Percentiles rank a stretch among this genome's conserved stretches.
phyloP scores from a whole-genome alignment of 2,329 filamentous ascomycete genomes.

The Cyphellophora europaea region DNA sequence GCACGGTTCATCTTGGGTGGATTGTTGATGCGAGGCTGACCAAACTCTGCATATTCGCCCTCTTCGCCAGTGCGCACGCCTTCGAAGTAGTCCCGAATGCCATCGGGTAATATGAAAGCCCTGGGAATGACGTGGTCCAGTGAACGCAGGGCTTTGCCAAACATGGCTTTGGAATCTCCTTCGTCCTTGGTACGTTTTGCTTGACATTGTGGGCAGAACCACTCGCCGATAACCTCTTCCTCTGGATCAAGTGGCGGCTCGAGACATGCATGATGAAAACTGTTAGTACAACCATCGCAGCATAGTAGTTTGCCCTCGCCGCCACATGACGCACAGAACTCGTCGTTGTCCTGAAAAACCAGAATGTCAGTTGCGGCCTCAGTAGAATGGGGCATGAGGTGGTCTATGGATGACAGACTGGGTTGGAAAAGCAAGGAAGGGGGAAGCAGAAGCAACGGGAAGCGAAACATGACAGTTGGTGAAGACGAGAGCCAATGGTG shows the following conservation, averaged over 20 bases:
- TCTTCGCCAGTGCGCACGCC: slow-evolving; percentile 67
- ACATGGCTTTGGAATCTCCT: slow-evolving; percentile 32
- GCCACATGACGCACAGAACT: slow-evolving; percentile 79
- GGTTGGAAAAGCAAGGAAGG: background rate
- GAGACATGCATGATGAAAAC: slow-evolving; percentile 84
- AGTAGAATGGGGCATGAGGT: too few relatives aligned
- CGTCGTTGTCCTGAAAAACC: slow-evolving; percentile 63
- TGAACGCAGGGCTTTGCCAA: slow-evolving; percentile 50
- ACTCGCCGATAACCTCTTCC: slow-evolving; percentile 59
- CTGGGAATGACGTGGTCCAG: slow-evolving; percentile 62
- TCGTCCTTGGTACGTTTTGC: slow-evolving; percentile 30
- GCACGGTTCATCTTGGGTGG: slow-evolving; percentile 28
- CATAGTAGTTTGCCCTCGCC: slow-evolving; percentile 79
- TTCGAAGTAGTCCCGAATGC: slow-evolving; percentile 67
- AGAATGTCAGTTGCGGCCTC: slow-evolving; percentile 6
- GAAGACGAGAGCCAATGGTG: slow-evolving; percentile 2
- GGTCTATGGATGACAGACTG: background rate
- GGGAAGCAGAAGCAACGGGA: slow-evolving; percentile 1
- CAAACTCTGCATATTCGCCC: slow-evolving; percentile 70
- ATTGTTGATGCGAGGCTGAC: slow-evolving; percentile 21
- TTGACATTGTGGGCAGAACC: slow-evolving; percentile 72
- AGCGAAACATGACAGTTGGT: slow-evolving; percentile 7
- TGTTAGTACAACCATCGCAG: slow-evolving; percentile 83
- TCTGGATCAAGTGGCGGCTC: slow-evolving; percentile 65
- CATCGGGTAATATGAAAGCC: slow-evolving; percentile 61